Evolutionary conservation across 768 basidiomycete genomes (phyloP).

Genomic region (Xerocomus spinulosus): DNA sequence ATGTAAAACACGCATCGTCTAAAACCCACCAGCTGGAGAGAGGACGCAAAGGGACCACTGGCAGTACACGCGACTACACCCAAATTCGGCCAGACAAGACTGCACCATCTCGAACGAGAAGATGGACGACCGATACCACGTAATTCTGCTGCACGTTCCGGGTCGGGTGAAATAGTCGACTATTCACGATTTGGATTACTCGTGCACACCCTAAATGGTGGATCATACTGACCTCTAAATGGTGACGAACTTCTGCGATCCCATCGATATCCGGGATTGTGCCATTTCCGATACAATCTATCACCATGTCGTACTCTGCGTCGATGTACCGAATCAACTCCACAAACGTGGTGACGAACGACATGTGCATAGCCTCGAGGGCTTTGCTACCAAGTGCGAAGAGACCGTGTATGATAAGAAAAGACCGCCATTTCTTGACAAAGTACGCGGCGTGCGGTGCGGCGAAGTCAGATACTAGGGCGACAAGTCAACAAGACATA

Average conservation of each 20-base stretch:
- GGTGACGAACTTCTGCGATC: not conserved
- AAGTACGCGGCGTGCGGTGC: slow-evolving; percentile 6
- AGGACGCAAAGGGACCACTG: slow-evolving; percentile 13
- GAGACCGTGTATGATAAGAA: slow-evolving; percentile 11
- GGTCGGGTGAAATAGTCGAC: not conserved
- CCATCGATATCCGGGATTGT: slow-evolving; percentile 9
- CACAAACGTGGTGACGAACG: slow-evolving; percentile 10
- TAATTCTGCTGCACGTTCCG: slow-evolving; percentile 5
- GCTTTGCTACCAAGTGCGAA: slow-evolving; percentile 4
- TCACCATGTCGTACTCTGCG: slow-evolving; percentile 5
- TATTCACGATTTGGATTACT: not conserved
- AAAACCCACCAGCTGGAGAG: slow-evolving; percentile 9
- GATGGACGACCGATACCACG: slow-evolving; percentile 12
- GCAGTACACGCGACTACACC: slow-evolving; percentile 1
- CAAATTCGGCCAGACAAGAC: slow-evolving; percentile 10
- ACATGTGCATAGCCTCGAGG: slow-evolving; percentile 2
- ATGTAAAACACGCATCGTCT: too few relatives aligned
- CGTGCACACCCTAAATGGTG: too few relatives aligned
- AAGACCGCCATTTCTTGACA: slow-evolving; percentile 9
- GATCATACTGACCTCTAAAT: slow-evolving; percentile 1
- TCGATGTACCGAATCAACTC: slow-evolving; percentile 11
- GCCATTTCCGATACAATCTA: slow-evolving; percentile 12
- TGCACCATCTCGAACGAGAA: slow-evolving; percentile 13
- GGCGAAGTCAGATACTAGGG: slow-evolving; percentile 2
- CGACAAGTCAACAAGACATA: not conserved